Evolutionary conservation across 257 asterid genomes (phyloP).

Genomic region (Cynanchum wilfordii): DNA sequence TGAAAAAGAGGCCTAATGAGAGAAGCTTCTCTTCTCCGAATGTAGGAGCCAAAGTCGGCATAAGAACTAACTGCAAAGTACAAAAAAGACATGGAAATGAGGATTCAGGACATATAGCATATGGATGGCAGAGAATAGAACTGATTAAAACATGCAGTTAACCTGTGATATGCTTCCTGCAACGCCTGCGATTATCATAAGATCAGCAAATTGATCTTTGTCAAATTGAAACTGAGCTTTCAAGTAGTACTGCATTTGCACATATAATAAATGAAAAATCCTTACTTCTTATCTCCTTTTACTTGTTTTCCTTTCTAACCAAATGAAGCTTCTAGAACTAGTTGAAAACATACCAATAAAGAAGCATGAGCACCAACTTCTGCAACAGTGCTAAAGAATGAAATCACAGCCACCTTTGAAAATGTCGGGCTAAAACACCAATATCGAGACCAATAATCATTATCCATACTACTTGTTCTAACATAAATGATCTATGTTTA

Average conservation of each 20-base stretch:
- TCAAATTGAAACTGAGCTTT: constrained; percentile 85
- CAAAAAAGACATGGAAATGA: constrained; percentile 3
- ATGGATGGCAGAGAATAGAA: neutral
- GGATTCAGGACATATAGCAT: neutral
- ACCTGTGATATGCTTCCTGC: constrained; percentile 89
- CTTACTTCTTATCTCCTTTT: too few species aligned
- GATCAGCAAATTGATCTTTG: constrained; percentile 87
- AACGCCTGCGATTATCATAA: constrained; percentile 69
- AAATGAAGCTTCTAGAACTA: neutral
- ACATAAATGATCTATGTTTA: neutral
- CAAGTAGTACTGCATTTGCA: constrained; percentile 61
- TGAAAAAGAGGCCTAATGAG: constrained; percentile 67
- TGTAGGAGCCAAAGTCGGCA: constrained; percentile 74
- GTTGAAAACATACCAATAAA: constrained; percentile 36
- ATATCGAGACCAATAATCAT: neutral
- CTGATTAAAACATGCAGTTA: constrained; percentile 12
- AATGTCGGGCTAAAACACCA: constrained; percentile 69
- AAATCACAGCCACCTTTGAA: constrained; percentile 71
- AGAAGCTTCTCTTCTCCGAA: constrained; percentile 80
- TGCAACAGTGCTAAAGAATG: constrained; percentile 63
- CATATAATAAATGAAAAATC: neutral
- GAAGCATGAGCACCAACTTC: constrained; percentile 72
- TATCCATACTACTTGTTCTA: neutral
- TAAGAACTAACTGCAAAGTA: constrained; percentile 55
- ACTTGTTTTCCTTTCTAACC: too few species aligned